A percentile compares a stretch with the other conserved stretches of the same genome.
phyloP scores from a whole-genome alignment of 2,329 filamentous ascomycete species.

The Conoideocrella luteorostrata region DNA sequence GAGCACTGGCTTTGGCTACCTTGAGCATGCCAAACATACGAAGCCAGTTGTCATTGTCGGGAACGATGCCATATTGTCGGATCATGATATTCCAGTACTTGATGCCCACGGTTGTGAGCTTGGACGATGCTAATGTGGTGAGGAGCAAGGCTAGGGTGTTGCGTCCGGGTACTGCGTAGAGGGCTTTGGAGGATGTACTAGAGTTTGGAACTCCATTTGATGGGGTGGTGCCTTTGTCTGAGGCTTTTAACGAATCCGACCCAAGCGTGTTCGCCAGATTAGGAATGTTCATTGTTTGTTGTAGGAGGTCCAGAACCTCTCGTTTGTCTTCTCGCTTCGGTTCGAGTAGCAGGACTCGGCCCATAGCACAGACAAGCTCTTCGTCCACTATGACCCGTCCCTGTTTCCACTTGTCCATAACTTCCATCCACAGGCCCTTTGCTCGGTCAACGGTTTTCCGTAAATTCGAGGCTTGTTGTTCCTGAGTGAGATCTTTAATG shows the following conservation, averaged over 20 bases:
- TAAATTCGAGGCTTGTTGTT: conserved; percentile 27
- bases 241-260: conserved; percentile 14
- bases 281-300: conserved; percentile 74
- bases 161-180: conserved; percentile 39
- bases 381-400: conserved; percentile 71
- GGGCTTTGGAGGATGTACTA: conserved; percentile 12
- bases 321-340: conserved; percentile 54
- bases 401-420: conserved; percentile 67
- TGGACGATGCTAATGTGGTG: conserved; percentile 53
- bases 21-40: conserved; percentile 63
- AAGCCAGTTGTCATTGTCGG: conserved; percentile 66
- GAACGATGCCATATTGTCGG: conserved; percentile 51
- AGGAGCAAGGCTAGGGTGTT: conserved; percentile 66
- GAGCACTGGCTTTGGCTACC: conserved; percentile 56
- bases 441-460: conserved; percentile 55
- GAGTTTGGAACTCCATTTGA: conserved; percentile 3
- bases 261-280: conserved; percentile 35
- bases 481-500: conserved; percentile 18
- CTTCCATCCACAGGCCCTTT: conserved; percentile 73
- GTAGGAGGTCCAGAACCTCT: conserved; percentile 67
- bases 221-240: conserved; percentile 17
- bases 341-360: conserved; percentile 64
- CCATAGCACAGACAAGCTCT: conserved; percentile 74
- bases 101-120: conserved; percentile 54
- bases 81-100: conserved; percentile 76